These are phyloP conservation scores for Canariomyces notabilis DNA, from an alignment of 2,329 filamentous ascomycete genomes.

Conservation along the genomic window DNA sequence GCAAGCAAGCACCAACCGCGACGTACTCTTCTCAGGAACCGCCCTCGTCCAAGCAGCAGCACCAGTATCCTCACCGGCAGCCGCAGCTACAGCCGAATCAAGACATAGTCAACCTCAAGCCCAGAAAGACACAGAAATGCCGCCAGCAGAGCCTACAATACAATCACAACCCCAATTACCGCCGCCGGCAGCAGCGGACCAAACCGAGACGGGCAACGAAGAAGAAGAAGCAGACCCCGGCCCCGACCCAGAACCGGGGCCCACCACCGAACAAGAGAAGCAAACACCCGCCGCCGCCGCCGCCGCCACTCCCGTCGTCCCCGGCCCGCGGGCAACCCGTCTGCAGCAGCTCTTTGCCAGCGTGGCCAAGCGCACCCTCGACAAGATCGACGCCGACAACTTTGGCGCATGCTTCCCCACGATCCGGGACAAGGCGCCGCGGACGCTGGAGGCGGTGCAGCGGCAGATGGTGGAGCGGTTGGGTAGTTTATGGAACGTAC, in stretches of 20 bases:
- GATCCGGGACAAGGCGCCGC: constrained; percentile 47
- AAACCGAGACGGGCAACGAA: too few relatives aligned
- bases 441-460: constrained; percentile 51
- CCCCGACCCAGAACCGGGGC: too few relatives aligned
- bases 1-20: too few relatives aligned
- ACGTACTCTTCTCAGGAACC: too few relatives aligned
- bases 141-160: too few relatives aligned
- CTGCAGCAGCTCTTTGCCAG: constrained; percentile 50
- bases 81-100: too few relatives aligned
- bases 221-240: background rate
- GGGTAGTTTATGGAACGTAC: constrained; percentile 47
- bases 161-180: too few relatives aligned
- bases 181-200: too few relatives aligned
- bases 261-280: constrained; percentile 1
- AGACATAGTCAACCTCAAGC: too few relatives aligned
- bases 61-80: too few relatives aligned
- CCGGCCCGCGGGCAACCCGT: constrained; percentile 53
- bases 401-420: constrained; percentile 59
- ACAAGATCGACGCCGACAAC: constrained; percentile 51
- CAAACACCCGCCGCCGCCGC: constrained; percentile 30
- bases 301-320: constrained; percentile 39
- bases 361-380: constrained; percentile 50
- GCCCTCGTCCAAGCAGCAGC: too few relatives aligned
- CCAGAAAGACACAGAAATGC: too few relatives aligned
- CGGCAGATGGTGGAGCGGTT: constrained; percentile 53